Conservation (phyloP, 108 stramenopile genomes). For the Epithemia pelagica region DNA sequence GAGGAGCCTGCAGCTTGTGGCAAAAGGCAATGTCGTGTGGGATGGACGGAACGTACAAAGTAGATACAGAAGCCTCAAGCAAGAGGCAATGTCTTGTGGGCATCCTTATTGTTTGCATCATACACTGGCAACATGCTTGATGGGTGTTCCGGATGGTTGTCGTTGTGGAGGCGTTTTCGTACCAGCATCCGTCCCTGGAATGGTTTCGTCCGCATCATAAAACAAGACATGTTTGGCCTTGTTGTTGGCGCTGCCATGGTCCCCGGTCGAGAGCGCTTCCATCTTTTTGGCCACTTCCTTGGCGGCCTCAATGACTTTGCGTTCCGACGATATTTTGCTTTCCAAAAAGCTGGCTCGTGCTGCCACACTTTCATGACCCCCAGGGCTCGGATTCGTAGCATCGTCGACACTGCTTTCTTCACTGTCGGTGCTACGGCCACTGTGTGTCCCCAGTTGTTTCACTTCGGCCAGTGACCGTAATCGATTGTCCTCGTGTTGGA, state of each 20-base stretch:
- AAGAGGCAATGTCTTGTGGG: no score
- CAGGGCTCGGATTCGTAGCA: not conserved
- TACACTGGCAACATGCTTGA: no score
- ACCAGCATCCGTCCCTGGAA: no score
- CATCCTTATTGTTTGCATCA: no score
- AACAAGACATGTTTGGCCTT: not conserved
- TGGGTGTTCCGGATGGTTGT: no score
- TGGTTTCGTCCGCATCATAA: not conserved
- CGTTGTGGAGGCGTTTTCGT: no score
- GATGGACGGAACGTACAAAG: no score
- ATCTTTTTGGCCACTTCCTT: not conserved
- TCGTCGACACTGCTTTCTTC: slow-evolving; percentile 1
- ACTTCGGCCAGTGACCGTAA: not conserved
- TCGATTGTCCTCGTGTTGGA: not conserved
- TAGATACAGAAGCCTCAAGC: no score
- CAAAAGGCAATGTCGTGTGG: no score
- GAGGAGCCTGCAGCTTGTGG: no score
- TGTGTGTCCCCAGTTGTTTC: not conserved
- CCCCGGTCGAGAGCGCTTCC: not conserved
- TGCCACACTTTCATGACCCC: not conserved
- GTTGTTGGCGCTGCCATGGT: not conserved
- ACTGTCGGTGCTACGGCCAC: not conserved
- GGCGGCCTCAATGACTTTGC: slow-evolving; percentile 3
- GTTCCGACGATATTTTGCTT: slow-evolving; percentile 12
- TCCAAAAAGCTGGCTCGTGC: slow-evolving; percentile 14